Evolutionary conservation across 2,329 filamentous ascomycete genomes (phyloP).

Genomic region (Cytospora leucostoma): DNA sequence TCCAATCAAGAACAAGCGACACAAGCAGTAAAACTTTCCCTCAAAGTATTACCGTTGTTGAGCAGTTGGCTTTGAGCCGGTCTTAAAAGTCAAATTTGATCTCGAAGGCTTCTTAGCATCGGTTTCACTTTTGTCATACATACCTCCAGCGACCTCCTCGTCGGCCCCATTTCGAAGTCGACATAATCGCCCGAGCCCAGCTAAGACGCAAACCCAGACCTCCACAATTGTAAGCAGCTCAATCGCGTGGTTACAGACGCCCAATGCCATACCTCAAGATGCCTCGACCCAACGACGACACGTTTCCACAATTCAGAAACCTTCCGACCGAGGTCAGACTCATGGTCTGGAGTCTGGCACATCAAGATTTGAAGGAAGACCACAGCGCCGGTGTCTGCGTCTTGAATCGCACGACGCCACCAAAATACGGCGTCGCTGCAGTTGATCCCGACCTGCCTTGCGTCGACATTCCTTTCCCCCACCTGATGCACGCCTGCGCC

Average conservation of each 20-base stretch:
- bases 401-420: background rate
- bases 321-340: background rate
- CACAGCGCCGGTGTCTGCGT: constrained; percentile 1
- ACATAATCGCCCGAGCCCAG: too few relatives aligned
- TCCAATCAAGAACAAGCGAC: too few relatives aligned
- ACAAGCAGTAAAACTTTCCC: too few relatives aligned
- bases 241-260: background rate
- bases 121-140: too few relatives aligned
- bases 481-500: background rate
- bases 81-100: too few relatives aligned
- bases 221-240: background rate
- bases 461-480: background rate
- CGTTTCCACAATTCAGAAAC: background rate
- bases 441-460: background rate
- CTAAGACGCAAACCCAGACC: background rate
- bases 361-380: background rate
- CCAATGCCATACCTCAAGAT: background rate
- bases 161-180: too few relatives aligned
- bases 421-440: background rate
- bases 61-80: too few relatives aligned
- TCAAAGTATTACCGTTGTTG: too few relatives aligned
- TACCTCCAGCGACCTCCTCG: too few relatives aligned
- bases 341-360: background rate
- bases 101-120: too few relatives aligned
- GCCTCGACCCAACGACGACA: background rate